phyloP scores from a whole-genome alignment of 148 eudicot species.

The Polygonum aviculare region DNA sequence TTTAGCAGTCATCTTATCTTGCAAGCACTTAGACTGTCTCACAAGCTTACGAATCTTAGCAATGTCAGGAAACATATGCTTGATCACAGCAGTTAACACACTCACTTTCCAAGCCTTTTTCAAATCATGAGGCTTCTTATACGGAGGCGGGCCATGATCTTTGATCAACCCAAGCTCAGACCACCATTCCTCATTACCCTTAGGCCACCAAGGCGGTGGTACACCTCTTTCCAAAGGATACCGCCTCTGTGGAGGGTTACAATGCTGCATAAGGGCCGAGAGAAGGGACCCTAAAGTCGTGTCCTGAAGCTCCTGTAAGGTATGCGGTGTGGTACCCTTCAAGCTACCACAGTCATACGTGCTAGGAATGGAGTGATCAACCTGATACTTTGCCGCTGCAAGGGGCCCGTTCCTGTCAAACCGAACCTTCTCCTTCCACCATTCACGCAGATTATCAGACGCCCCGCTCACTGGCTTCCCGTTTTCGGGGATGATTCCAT shows the following conservation, averaged over 20 bases:
- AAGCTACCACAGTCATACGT: conserved; percentile 10
- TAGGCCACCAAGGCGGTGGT: conserved; percentile 54
- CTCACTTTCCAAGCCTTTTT: conserved; percentile 41
- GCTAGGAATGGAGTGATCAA: conserved; percentile 19
- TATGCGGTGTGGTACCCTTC: conserved; percentile 22
- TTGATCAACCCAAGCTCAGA: conserved; percentile 23
- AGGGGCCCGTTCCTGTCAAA: conserved; percentile 43
- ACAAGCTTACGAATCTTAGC: conserved; percentile 26
- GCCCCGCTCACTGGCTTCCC: conserved; percentile 44
- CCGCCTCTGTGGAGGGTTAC: conserved; percentile 44
- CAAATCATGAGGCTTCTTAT: conserved; percentile 34
- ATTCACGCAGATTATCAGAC: conserved; percentile 38
- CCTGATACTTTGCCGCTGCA: conserved; percentile 27
- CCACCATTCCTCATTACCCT: conserved; percentile 44
- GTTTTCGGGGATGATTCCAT: conserved; percentile 40
- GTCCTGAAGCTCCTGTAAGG: conserved; percentile 41
- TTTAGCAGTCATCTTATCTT: conserved; percentile 39
- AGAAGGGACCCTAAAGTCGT: conserved; percentile 39
- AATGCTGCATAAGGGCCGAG: conserved; percentile 42
- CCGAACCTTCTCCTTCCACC: conserved; percentile 45
- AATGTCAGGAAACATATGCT: conserved; percentile 36
- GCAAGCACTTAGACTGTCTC: conserved; percentile 33
- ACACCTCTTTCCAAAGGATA: conserved; percentile 37
- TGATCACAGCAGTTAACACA: conserved; percentile 31
- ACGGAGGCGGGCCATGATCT: conserved; percentile 42